Evolutionary conservation across 768 basidiomycete species (phyloP).

Genomic region (Boletus rubropictus): DNA sequence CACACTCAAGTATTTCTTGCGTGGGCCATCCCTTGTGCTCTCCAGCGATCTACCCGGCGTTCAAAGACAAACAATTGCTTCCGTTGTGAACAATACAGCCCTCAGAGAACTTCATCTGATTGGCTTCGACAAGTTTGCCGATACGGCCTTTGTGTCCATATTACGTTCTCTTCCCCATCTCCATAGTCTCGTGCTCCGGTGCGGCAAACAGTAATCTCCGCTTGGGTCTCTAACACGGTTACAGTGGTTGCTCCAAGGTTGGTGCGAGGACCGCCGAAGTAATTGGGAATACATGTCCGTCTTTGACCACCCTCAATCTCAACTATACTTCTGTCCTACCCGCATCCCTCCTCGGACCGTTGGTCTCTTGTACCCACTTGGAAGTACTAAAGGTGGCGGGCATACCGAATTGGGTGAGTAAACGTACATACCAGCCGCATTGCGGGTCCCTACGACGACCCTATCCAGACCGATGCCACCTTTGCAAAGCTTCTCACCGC

Average conservation of each 20-base stretch:
- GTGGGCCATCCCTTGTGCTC: conserved; percentile 46
- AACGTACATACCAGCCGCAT: neutral
- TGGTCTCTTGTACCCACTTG: conserved; percentile 35
- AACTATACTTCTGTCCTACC: conserved; percentile 57
- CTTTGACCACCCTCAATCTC: conserved; percentile 47
- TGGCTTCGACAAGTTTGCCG: conserved; percentile 48
- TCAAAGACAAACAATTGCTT: conserved; percentile 42
- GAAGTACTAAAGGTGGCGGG: conserved; percentile 60
- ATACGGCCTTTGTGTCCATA: conserved; percentile 47
- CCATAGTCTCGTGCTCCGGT: conserved; percentile 52
- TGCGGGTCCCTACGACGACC: neutral
- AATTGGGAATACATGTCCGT: conserved; percentile 37
- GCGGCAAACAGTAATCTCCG: conserved; percentile 11
- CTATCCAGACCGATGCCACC: conserved; percentile 49
- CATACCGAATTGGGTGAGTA: conserved; percentile 53
- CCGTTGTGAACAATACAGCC: conserved; percentile 28
- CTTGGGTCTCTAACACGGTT: conserved; percentile 13
- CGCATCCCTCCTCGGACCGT: conserved; percentile 39
- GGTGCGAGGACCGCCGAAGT: conserved; percentile 44
- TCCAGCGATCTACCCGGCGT: conserved; percentile 49
- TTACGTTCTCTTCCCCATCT: conserved; percentile 41
- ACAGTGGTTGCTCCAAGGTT: conserved; percentile 57
- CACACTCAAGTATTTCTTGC: conserved; percentile 47
- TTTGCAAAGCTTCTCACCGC: conserved; percentile 40
- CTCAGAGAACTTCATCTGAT: conserved; percentile 47